Evolutionary conservation across 257 asterid species (phyloP), one percentile per base, ranked within the genome.

Genomic region (Primulina tabacum): DNA sequence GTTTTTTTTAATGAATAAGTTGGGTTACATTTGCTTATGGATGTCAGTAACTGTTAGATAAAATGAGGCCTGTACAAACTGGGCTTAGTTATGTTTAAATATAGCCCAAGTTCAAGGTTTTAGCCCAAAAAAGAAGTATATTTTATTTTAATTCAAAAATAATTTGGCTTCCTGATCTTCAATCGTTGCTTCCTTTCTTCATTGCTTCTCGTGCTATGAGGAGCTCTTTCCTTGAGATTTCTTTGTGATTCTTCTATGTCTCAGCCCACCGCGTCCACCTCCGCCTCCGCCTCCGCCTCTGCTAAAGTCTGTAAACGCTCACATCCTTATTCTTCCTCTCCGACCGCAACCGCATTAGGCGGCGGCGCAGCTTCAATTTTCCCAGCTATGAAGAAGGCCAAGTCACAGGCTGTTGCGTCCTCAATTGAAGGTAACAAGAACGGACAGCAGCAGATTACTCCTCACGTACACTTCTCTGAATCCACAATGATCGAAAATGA

Each of bases 301-400:
- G 43, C 76, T 68, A 52, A 33, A 64, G 26, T 76, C 38, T 40
- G 52, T 29, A 79, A 79, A 69, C 85, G 81, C 65, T 21, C 73
- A 17, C 61, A 69, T 26, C 64, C 68, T 10, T 50, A 60, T 47
- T n/a, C 56, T 21, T 20, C 81, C 64, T 26, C 71, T 40, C 4
- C 80, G 9, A 21, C 82, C 70, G 14, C 55, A 6, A 43, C 55
- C n/a, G n/a, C 55, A 4, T n/a, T 14, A 43, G 55, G 55, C 2
- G 55, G 55, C 55, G 55, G 55, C 55, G 55, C 55, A 43, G 55
- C 55, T 12, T 43, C 55, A 2, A 60, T 65, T 69, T 28, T 24
- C 9, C 77, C 81, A 59, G 56, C 77, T 3, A 82, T 82, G 86
- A 82, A 79, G 57, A 82, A 79, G 75, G 86, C 84, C 71, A 82